Evolutionary conservation across 2,329 filamentous ascomycete genomes (phyloP).

Genomic region (Akanthomyces dipterigenus): DNA sequence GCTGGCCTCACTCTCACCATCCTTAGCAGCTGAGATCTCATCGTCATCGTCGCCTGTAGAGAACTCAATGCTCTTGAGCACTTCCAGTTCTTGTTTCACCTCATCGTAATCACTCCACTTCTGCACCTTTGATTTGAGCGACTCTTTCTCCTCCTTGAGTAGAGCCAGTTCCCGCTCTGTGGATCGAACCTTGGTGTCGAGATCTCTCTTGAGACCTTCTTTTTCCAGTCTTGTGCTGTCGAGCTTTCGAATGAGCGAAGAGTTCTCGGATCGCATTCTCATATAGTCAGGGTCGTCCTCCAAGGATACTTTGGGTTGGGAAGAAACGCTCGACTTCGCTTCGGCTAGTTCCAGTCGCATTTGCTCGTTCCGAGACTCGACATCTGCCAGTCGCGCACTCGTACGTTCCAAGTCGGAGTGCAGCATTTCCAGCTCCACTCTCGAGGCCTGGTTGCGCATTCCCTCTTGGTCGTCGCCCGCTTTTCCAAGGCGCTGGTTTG

Average conservation of each 20-base stretch:
- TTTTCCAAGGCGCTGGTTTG: conserved; percentile 80
- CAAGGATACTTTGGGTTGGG: conserved; percentile 53
- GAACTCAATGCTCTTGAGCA: conserved; percentile 96
- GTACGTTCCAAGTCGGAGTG: conserved; percentile 87
- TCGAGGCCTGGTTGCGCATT: conserved; percentile 61
- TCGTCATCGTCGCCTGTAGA: conserved; percentile 86
- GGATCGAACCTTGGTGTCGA: conserved; percentile 69
- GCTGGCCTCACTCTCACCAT: conserved; percentile 42
- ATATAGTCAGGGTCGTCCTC: conserved; percentile 89
- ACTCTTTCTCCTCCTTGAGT: conserved; percentile 73
- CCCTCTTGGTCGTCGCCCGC: conserved; percentile 56
- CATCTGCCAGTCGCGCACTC: conserved; percentile 76
- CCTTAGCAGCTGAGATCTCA: conserved; percentile 41
- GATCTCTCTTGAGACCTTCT: conserved; percentile 68
- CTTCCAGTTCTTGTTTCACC: conserved; percentile 90
- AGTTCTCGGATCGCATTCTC: conserved; percentile 87
- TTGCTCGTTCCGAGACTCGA: conserved; percentile 92
- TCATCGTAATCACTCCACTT: conserved; percentile 95
- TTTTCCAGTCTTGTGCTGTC: conserved; percentile 79
- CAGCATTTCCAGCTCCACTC: conserved; percentile 89
- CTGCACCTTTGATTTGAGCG: conserved; percentile 71
- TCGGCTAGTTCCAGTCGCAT: conserved; percentile 85
- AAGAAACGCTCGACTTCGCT: conserved; percentile 61
- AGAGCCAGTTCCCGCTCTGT: conserved; percentile 71
- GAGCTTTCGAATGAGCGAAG: conserved; percentile 79